These are phyloP conservation scores for Colletotrichum sp. DNA, from an alignment of 2,329 filamentous ascomycete genomes.

Conservation along the genomic window DNA sequence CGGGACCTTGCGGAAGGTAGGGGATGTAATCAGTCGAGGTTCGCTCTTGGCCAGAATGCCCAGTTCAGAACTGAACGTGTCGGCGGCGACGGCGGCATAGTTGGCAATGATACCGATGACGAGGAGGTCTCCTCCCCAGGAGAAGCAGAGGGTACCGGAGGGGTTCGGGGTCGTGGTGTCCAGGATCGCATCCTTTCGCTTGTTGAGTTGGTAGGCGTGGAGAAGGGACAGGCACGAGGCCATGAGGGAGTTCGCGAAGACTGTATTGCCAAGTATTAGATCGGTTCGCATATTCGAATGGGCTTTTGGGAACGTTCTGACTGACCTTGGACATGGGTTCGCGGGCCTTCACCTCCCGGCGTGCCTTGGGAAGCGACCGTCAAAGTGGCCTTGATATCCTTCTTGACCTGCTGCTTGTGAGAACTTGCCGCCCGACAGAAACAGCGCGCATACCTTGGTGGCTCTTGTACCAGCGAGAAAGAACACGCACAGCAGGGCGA, in stretches of 20 bases:
- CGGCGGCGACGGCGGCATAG: constrained; percentile 89
- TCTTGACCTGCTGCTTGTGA: constrained; percentile 69
- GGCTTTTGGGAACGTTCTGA: background rate
- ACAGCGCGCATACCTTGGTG: constrained; percentile 69
- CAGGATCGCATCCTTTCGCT: constrained; percentile 46
- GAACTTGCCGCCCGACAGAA: background rate
- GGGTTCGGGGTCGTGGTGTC: constrained; percentile 34
- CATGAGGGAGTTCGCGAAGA: constrained; percentile 85
- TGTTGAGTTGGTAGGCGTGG: constrained; percentile 64
- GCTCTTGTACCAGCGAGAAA: constrained; percentile 84
- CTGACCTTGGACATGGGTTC: constrained; percentile 80
- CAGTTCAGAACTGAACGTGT: constrained; percentile 94
- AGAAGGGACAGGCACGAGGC: constrained; percentile 70
- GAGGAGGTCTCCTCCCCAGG: constrained; percentile 67
- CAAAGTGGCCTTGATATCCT: constrained; percentile 81
- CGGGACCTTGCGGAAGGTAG: constrained; percentile 77
- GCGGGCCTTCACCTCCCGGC: constrained; percentile 78
- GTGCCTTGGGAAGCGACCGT: constrained; percentile 79
- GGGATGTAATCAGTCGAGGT: constrained; percentile 87
- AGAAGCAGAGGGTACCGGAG: constrained; percentile 56
- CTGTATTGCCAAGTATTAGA: constrained; percentile 34
- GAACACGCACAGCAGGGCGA: constrained; percentile 81
- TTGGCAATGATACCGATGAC: constrained; percentile 75
- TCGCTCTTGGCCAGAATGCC: constrained; percentile 81
- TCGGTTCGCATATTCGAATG: background rate